phyloP scores from a whole-genome alignment of 495 filamentous ascomycete genomes.

The Beverwykella pulmonaria region DNA sequence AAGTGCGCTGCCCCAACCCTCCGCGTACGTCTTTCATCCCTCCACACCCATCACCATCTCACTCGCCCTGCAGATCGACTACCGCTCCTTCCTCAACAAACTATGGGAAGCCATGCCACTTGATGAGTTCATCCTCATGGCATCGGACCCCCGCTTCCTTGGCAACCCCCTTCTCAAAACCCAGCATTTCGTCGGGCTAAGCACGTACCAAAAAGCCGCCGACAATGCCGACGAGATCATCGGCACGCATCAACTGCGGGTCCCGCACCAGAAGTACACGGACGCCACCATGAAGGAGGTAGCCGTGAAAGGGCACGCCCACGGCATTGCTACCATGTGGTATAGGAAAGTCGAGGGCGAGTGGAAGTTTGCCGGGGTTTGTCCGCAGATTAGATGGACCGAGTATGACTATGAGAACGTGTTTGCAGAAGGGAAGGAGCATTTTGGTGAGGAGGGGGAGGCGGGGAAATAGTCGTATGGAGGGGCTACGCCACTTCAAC shows the following conservation, averaged over 20 bases:
- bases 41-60: background rate
- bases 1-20: constrained; percentile 71
- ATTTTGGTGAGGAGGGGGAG: too few relatives aligned
- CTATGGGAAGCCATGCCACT: constrained; percentile 70
- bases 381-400: constrained; percentile 67
- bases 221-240: constrained; percentile 64
- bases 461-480: too few relatives aligned
- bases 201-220: constrained; percentile 72
- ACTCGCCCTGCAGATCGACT: constrained; percentile 57
- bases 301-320: constrained; percentile 65
- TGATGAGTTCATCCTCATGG: constrained; percentile 69
- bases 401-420: constrained; percentile 62
- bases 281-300: constrained; percentile 54
- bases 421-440: too few relatives aligned
- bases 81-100: constrained; percentile 66
- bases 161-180: constrained; percentile 70
- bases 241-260: constrained; percentile 74
- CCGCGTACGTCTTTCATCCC: constrained; percentile 45
- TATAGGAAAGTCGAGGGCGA: constrained; percentile 73
- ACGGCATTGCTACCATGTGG: constrained; percentile 68
- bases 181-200: constrained; percentile 73
- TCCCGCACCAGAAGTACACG: constrained; percentile 68
- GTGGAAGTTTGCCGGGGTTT: constrained; percentile 79
- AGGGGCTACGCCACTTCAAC: too few relatives aligned
- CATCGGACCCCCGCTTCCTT: constrained; percentile 63